These are phyloP conservation scores for Neonectria faginata DNA, from an alignment of 2,329 filamentous ascomycete genomes.

Conservation along the genomic window DNA sequence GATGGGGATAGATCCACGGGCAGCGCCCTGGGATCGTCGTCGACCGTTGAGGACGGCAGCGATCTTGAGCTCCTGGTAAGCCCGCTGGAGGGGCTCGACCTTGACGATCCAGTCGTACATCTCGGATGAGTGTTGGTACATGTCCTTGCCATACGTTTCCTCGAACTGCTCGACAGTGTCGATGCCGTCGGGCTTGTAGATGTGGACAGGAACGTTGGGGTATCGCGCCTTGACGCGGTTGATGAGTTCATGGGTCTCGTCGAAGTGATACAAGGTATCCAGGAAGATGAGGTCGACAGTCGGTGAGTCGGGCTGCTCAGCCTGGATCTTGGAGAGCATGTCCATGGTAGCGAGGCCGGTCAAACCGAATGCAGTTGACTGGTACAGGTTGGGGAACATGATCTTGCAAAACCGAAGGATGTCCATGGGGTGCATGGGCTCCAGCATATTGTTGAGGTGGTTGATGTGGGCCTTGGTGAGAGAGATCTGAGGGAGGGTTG, in stretches of 20 bases:
- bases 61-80: conserved; percentile 88
- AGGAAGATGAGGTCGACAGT: conserved; percentile 80
- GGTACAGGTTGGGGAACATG: conserved; percentile 89
- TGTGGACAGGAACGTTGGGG: conserved; percentile 82
- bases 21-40: conserved; percentile 90
- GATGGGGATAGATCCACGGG: conserved; percentile 89
- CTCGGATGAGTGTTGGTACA: conserved; percentile 89
- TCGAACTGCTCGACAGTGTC: conserved; percentile 83
- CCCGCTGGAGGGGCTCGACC: conserved; percentile 93
- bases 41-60: conserved; percentile 93
- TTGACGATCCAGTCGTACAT: conserved; percentile 98
- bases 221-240: conserved; percentile 82
- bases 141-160: conserved; percentile 79
- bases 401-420: conserved; percentile 93
- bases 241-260: conserved; percentile 79
- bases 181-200: conserved; percentile 86
- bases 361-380: conserved; percentile 85
- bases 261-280: conserved; percentile 85
- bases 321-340: conserved; percentile 82
- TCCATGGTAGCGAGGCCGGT: conserved; percentile 86
- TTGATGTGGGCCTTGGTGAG: conserved; percentile 90
- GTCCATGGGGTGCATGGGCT: conserved; percentile 88
- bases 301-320: conserved; percentile 69
- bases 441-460: conserved; percentile 90
- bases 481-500: conserved; percentile 76